Percentiles rank a stretch among this genome's conserved stretches.
These are phyloP conservation scores for Aspergillus phoenicis DNA, from an alignment of 2,329 filamentous ascomycete genomes.

Conservation along the genomic window DNA sequence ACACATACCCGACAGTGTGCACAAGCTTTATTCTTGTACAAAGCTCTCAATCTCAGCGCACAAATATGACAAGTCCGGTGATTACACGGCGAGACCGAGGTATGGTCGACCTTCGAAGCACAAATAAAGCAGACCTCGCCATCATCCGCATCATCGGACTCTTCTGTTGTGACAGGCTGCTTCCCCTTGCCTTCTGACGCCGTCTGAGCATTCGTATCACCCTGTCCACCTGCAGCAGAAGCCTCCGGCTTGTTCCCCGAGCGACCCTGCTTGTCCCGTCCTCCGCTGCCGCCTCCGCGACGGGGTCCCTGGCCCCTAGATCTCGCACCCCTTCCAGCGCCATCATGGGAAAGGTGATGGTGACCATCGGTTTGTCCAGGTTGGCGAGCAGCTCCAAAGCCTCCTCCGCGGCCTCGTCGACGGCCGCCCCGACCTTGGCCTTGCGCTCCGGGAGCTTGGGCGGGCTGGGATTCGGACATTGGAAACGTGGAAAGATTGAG, in stretches of 20 bases:
- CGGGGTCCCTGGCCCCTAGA: slow-evolving; percentile 36
- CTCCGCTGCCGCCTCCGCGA: slow-evolving; percentile 35
- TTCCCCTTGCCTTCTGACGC: slow-evolving; percentile 36
- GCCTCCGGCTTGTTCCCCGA: slow-evolving; percentile 21
- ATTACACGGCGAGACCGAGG: slow-evolving; percentile 89
- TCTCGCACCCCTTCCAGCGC: slow-evolving; percentile 39
- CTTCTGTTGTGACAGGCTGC: slow-evolving; percentile 27
- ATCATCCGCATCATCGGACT: slow-evolving; percentile 58
- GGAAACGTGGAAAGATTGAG: slow-evolving; percentile 11
- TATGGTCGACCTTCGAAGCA: slow-evolving; percentile 83
- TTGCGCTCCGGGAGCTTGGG: slow-evolving; percentile 29
- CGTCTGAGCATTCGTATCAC: slow-evolving; percentile 49
- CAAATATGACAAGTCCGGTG: slow-evolving; percentile 97
- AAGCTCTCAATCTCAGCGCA: slow-evolving; percentile 80
- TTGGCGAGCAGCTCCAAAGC: slow-evolving; percentile 23
- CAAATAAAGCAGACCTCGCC: slow-evolving; percentile 96
- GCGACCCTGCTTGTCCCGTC: slow-evolving; percentile 33
- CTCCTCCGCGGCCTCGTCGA: slow-evolving; percentile 45
- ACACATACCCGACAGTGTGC: slow-evolving; percentile 83
- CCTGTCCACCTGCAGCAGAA: slow-evolving; percentile 29
- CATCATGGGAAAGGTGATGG: slow-evolving; percentile 24
- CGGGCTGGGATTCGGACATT: slow-evolving; percentile 36
- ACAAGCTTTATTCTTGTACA: slow-evolving; percentile 96
- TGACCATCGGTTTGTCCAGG: slow-evolving; percentile 32
- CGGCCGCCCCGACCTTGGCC: slow-evolving; percentile 47